These are phyloP conservation scores for Wickerhamomyces kurtzmanii DNA, from an alignment of 805 yeast genomes.

Conservation along the genomic window DNA sequence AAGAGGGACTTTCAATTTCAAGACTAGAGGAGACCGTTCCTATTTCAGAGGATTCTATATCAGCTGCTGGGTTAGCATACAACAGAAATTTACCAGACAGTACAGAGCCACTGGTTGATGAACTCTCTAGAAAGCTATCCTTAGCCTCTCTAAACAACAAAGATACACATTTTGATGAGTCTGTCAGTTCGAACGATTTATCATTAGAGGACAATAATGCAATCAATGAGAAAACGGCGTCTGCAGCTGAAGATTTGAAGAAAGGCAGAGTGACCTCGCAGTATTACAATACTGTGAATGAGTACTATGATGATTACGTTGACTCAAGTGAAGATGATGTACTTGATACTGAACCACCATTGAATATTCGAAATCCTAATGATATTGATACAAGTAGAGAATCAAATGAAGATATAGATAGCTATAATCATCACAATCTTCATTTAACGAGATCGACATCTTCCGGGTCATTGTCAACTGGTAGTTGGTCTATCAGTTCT, in stretches of 20 bases:
- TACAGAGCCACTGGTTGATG: too few relatives aligned
- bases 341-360: background rate
- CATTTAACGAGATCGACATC: slow-evolving; percentile 5
- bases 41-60: too few relatives aligned
- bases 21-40: too few relatives aligned
- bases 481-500: slow-evolving; percentile 19
- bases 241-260: slow-evolving; percentile 4
- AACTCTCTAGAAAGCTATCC: too few relatives aligned
- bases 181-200: too few relatives aligned
- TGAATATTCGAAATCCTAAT: background rate
- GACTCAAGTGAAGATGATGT: slow-evolving; percentile 7
- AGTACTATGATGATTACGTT: slow-evolving; percentile 17
- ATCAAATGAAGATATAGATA: slow-evolving; percentile 1
- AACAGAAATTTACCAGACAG: too few relatives aligned
- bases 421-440: background rate
- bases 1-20: too few relatives aligned
- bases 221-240: background rate
- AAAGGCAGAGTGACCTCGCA: background rate
- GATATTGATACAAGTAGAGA: slow-evolving; percentile 1
- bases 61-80: too few relatives aligned
- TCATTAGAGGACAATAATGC: background rate
- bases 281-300: slow-evolving; percentile 14
- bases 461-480: slow-evolving; percentile 21
- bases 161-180: too few relatives aligned
- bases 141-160: too few relatives aligned